Evolutionary conservation across 2,329 filamentous ascomycete genomes (phyloP), one percentile per base, ranked within the genome.

Genomic region (Fusarium cicatricum): DNA sequence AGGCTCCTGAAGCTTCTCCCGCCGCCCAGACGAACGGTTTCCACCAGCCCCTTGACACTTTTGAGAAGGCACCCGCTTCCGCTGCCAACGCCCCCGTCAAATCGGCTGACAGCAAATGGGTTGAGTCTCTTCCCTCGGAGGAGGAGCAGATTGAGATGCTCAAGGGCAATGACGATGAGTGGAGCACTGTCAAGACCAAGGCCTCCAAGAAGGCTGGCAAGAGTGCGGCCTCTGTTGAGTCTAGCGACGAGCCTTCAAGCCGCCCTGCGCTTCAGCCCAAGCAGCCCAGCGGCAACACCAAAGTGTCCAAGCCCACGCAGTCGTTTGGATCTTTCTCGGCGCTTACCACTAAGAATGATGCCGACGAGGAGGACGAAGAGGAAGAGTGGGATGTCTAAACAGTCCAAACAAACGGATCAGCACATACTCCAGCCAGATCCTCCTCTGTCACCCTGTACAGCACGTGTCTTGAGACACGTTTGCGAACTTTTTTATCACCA

Each of bases 81-180:
- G 51, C 67, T 14, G 62, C 54, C 69, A 71, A 54, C 72, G 59
- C 74, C 26, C 64, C 70, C 40, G 55, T 64, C 42, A 73, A 74
- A 52, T 61, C 72, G 15, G 61, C 69, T 17, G 72, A 76, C 60
- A 69, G 72, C 29, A 77, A 73, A 56, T 85, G 82, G 81, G 75
- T 80, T 23, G 75, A 81, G 5, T 76, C 79, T 10, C 74, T 85
- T 2, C 83, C 83, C 3, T 86, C 85, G 0, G 84, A 87, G 71
- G 85, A 88, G 71, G 82, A 87, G 72, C 85, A 87, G 74, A 76
- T 87, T 63, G 79, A 86, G 74, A 75, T 82, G 70, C 77, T 85
- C 50, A 81, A 81, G 65, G 75, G 75, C 16, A 77, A 81, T 23
- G 75, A 72, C 16, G 79, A 82, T 41, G 80, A 85, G 62, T 89